A percentile compares a stretch with the other conserved stretches of the same genome.
Conservation (phyloP, 192 early-diverging fungal genomes). For the Allomyces arbusculus region DNA sequence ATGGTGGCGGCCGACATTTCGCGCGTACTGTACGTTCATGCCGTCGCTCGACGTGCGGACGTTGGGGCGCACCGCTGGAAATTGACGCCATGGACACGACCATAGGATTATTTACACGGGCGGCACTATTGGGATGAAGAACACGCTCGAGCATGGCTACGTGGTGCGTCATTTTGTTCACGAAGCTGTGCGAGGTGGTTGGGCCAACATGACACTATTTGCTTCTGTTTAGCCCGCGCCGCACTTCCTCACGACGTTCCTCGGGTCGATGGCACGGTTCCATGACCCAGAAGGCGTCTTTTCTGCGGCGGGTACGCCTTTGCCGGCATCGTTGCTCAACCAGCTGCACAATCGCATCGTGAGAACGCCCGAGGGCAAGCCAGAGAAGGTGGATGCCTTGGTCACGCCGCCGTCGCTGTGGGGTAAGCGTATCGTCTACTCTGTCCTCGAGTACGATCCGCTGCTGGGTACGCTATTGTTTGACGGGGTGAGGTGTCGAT, state of each 20-base stretch:
- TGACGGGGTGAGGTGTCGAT: not conserved
- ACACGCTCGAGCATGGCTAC: conserved; percentile 46
- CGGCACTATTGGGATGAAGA: conserved; percentile 81
- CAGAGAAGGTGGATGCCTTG: conserved; percentile 21
- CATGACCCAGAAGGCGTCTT: conserved; percentile 41
- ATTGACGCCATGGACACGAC: too few species aligned
- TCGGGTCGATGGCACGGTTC: conserved; percentile 57
- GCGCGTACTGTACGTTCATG: not conserved
- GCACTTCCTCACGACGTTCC: conserved; percentile 59
- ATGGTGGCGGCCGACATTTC: not conserved
- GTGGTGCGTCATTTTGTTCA: conserved; percentile 22
- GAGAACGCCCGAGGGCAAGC: conserved; percentile 4
- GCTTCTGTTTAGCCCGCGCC: conserved; percentile 17
- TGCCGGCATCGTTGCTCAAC: not conserved
- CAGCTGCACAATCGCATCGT: not conserved
- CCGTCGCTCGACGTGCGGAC: too few species aligned
- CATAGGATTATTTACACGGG: conserved; percentile 69
- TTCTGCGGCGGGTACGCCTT: not conserved
- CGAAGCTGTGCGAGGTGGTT: not conserved
- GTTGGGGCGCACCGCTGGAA: too few species aligned
- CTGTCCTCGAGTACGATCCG: conserved; percentile 85
- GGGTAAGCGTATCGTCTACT: conserved; percentile 81
- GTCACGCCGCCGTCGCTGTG: conserved; percentile 76
- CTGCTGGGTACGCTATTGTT: conserved; percentile 23
- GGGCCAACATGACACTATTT: conserved; percentile 2